Evolutionary conservation across 2,329 filamentous ascomycete species (phyloP).

Genomic region (Torrubiella hemipterigena): DNA sequence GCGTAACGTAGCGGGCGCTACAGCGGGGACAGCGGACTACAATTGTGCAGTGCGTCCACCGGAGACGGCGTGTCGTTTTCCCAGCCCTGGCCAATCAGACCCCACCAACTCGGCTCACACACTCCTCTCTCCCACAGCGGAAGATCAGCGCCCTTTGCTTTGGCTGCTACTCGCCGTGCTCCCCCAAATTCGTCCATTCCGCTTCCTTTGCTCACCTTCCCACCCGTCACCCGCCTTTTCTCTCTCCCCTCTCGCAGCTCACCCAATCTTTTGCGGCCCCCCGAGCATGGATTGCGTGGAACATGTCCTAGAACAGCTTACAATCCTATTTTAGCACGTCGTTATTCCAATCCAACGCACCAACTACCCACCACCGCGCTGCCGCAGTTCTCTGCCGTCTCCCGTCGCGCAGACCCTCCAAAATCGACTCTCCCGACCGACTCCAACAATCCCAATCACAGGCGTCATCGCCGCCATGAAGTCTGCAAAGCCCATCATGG

Average conservation of each 20-base stretch:
- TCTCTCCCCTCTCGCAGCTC: background rate
- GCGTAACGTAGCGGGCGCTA: too few relatives aligned
- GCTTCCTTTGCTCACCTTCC: background rate
- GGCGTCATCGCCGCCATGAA: slow-evolving; percentile 31
- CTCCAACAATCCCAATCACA: slow-evolving; percentile 4
- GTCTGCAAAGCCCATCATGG: slow-evolving; percentile 35
- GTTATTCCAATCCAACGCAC: background rate
- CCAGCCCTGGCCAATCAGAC: too few relatives aligned
- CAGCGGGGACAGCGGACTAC: too few relatives aligned
- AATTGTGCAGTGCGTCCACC: too few relatives aligned
- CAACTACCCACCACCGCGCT: background rate
- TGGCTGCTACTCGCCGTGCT: background rate
- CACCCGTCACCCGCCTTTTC: background rate
- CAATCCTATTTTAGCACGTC: background rate
- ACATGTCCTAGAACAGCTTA: background rate
- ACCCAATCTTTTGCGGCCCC: background rate
- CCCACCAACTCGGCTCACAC: too few relatives aligned
- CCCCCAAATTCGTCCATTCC: background rate
- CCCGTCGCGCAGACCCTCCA: too few relatives aligned
- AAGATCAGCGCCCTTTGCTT: background rate
- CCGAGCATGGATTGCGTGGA: background rate
- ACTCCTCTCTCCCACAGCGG: background rate
- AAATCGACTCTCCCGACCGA: slow-evolving; percentile 13
- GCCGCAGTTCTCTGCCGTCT: too few relatives aligned
- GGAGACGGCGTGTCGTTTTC: too few relatives aligned